A percentile compares a stretch with the other conserved stretches of the same genome.
Conservation (phyloP, 2,329 filamentous ascomycete species). For the Diplodia corticola region DNA sequence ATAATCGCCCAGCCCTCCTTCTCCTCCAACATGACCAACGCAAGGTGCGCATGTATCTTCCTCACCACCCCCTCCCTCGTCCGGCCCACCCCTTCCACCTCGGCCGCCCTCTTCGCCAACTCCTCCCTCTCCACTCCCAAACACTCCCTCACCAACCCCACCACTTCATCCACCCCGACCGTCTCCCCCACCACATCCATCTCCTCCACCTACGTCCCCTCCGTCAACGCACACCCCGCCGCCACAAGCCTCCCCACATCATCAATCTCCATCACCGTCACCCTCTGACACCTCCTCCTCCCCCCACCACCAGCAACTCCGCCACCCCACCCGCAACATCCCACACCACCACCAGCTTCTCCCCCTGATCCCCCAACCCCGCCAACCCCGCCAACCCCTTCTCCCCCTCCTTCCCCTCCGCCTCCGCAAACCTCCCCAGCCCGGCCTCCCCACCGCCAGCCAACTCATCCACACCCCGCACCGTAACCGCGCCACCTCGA, state of each 20-base stretch:
- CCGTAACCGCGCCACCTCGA: slow-evolving; percentile 37
- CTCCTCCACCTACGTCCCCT: slow-evolving; percentile 30
- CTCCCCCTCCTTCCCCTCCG: slow-evolving; percentile 25
- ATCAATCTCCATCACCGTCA: slow-evolving; percentile 37
- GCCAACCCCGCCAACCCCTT: slow-evolving; percentile 30
- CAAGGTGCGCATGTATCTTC: slow-evolving; percentile 23
- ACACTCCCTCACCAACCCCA: slow-evolving; percentile 25
- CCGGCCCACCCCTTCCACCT: not conserved
- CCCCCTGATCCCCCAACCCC: too few species aligned
- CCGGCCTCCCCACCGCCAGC: slow-evolving; percentile 34
- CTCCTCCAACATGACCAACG: slow-evolving; percentile 25
- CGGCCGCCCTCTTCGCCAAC: not conserved
- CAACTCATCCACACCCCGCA: slow-evolving; percentile 42
- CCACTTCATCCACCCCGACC: slow-evolving; percentile 30
- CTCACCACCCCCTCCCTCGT: slow-evolving; percentile 26
- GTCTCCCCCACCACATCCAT: slow-evolving; percentile 38
- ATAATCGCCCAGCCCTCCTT: not conserved
- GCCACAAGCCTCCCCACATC: slow-evolving; percentile 38
- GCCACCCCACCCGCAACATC: slow-evolving; percentile 29
- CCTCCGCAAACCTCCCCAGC: not conserved
- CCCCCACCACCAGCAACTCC: slow-evolving; percentile 29
- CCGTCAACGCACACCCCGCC: slow-evolving; percentile 33
- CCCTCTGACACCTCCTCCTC: slow-evolving; percentile 29
- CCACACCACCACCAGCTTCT: slow-evolving; percentile 24
- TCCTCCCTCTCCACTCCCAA: not conserved